Conservation (phyloP, 768 basidiomycete genomes). For the Aureoboletus auriporus region DNA sequence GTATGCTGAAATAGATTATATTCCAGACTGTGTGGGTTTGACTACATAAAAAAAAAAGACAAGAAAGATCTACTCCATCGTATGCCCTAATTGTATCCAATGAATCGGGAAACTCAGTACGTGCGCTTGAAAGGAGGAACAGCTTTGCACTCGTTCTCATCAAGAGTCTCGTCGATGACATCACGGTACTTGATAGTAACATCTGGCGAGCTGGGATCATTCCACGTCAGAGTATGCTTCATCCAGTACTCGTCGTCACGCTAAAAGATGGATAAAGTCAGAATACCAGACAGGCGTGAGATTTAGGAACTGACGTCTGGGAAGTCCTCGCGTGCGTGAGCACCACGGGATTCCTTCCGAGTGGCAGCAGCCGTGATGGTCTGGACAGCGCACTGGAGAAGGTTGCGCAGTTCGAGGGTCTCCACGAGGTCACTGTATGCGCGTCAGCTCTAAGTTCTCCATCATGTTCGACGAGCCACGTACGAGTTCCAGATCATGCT, state of each 20-base stretch:
- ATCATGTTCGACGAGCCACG: slow-evolving; percentile 26
- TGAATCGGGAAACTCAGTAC: slow-evolving; percentile 45
- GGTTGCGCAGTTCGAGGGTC: slow-evolving; percentile 94
- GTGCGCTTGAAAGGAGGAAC: slow-evolving; percentile 98
- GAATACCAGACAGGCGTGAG: neutral
- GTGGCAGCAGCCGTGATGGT: slow-evolving; percentile 92
- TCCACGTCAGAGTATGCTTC: slow-evolving; percentile 96
- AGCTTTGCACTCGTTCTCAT: slow-evolving; percentile 94
- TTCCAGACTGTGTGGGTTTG: slow-evolving; percentile 4
- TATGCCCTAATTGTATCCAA: neutral
- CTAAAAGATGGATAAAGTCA: slow-evolving; percentile 30
- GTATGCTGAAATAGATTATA: slow-evolving; percentile 4
- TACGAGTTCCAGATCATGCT: slow-evolving; percentile 99
- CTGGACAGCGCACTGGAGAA: slow-evolving; percentile 92
- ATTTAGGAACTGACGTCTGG: slow-evolving; percentile 61
- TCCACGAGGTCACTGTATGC: slow-evolving; percentile 83
- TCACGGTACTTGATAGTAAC: slow-evolving; percentile 87
- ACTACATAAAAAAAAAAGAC: slow-evolving; percentile 7
- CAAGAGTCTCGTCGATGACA: slow-evolving; percentile 84
- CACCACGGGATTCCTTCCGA: slow-evolving; percentile 96
- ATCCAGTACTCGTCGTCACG: slow-evolving; percentile 94
- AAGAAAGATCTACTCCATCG: slow-evolving; percentile 6
- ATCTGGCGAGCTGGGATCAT: slow-evolving; percentile 66
- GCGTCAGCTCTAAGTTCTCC: slow-evolving; percentile 6
- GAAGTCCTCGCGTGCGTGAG: slow-evolving; percentile 97